Evolutionary conservation across 805 yeast genomes (phyloP), one percentile per base, ranked within the genome.

Genomic region (Saccharomycopsis lassenensis): DNA sequence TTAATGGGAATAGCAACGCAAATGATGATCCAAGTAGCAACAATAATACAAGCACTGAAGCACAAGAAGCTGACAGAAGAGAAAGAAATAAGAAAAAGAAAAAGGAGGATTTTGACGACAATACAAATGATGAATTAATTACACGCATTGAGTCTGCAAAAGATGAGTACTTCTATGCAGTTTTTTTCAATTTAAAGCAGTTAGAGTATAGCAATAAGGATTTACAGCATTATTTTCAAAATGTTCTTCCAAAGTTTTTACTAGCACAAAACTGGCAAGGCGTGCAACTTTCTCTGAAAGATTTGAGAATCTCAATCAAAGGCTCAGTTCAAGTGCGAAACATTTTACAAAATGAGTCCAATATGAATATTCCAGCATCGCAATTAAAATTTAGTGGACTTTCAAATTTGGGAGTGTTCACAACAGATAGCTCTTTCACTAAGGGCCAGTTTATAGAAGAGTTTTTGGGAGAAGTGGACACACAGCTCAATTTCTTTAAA

Each of bases 391-490:
- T 70, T 47, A 66, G 66, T 21, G 95, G 95, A 0, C 69, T 83
- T 28, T 66, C 83, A 2, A 76, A 72, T 44, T 53, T 79, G 35
- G 86, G 89, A 0, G 58, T 86, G 5, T 78, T 69, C 41, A 45
- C 67, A 2, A 56, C 54, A 3, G 50, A 54, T 16, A 21, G 34
- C 2, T 30, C 43, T 0, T 55, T 78, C 14, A 63, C 67, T 1
- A 56, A 60, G 28, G 71, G 67, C 14, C 65, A 72, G 1, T 59
- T 71, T 3, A 55, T 85, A 5, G 59, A 66, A 18, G 86, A 83
- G 51, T 66, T 74, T 40, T 54, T 74, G 5, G 97, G 97, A 5
- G 87, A 80, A 46, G 55, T 89, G 2, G 78, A 75, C 45, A 62
- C 71, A 35, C 78, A 75, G 46, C 63, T 67, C 19, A 72, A 69